phyloP scores from a whole-genome alignment of 2,329 filamentous ascomycete species.

The Dryadomyces quercus-mongolicae region DNA sequence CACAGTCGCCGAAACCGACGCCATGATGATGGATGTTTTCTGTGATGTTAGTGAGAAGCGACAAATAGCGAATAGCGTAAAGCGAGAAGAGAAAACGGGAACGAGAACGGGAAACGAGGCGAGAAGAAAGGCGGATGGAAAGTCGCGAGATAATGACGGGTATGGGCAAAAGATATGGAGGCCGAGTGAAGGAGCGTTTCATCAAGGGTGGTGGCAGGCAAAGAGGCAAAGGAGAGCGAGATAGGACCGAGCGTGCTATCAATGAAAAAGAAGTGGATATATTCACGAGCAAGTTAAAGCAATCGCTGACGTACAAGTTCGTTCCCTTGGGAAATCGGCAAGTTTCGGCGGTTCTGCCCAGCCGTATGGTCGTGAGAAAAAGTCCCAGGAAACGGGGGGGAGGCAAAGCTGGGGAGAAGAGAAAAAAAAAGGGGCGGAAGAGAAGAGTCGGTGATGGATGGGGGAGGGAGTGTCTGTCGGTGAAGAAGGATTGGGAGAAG shows the following conservation, averaged over 20 bases:
- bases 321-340: not conserved
- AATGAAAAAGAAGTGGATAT: not conserved
- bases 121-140: not conserved
- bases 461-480: not conserved
- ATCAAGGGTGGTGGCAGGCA: no score
- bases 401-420: not conserved
- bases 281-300: not conserved
- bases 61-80: not conserved
- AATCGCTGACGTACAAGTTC: not conserved
- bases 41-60: not conserved
- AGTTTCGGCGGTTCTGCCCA: not conserved
- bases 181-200: no score
- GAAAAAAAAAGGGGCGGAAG: not conserved
- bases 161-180: not conserved
- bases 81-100: not conserved
- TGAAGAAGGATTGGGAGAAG: not conserved
- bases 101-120: not conserved
- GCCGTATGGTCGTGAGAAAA: not conserved
- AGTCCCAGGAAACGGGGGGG: not conserved
- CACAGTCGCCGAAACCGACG: constrained; percentile 21
- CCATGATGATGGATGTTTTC: constrained; percentile 12
- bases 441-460: not conserved
- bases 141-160: no score
- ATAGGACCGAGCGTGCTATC: not conserved
- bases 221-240: not conserved